Conservation (phyloP, 2,329 filamentous ascomycete genomes). For the Trichophyton mentagrophytes region DNA sequence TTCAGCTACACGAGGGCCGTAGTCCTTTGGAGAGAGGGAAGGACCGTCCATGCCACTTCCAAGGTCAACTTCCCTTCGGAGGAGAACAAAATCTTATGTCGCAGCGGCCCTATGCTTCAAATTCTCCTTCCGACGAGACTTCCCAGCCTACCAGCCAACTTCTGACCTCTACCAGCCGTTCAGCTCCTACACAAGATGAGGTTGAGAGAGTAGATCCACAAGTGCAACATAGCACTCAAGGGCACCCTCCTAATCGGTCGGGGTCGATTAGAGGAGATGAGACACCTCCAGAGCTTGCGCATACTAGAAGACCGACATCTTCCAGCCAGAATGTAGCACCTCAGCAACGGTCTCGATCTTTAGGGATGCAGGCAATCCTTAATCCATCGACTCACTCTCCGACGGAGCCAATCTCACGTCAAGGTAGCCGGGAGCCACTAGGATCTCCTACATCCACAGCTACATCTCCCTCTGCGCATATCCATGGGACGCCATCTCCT, state of each 20-base stretch:
- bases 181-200: slow-evolving; percentile 1
- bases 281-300: not conserved
- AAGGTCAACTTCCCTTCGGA: slow-evolving; percentile 17
- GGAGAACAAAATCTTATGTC: slow-evolving; percentile 29
- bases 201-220: not conserved
- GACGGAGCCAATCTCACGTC: slow-evolving; percentile 11
- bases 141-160: not conserved
- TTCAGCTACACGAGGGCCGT: slow-evolving; percentile 22
- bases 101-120: slow-evolving; percentile 22
- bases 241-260: not conserved
- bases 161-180: not conserved
- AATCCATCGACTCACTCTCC: slow-evolving; percentile 24
- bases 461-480: slow-evolving; percentile 7
- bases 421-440: slow-evolving; percentile 18
- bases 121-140: slow-evolving; percentile 3
- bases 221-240: not conserved
- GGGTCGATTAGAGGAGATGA: not conserved
- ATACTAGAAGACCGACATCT: not conserved
- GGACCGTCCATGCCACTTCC: slow-evolving; percentile 27
- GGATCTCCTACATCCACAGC: slow-evolving; percentile 13
- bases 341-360: slow-evolving; percentile 19
- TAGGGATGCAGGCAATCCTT: slow-evolving; percentile 31
- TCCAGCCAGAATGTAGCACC: slow-evolving; percentile 13
- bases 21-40: slow-evolving; percentile 28
- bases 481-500: slow-evolving; percentile 9